Evolutionary conservation across 345 rosid species (phyloP).

Genomic region (Eucalyptus camaldulensis): DNA sequence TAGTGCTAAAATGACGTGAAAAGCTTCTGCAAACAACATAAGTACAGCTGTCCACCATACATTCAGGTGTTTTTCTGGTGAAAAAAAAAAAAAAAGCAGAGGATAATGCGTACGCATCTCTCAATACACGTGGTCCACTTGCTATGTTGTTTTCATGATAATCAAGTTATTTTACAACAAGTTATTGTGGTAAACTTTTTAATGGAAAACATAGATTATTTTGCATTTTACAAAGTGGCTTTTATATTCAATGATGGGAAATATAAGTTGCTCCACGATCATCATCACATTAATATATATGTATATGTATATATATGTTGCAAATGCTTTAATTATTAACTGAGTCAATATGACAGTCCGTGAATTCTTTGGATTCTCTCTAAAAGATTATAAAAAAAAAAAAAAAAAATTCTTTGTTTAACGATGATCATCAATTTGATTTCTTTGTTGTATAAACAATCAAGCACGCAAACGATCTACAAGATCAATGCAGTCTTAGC

Average conservation of each 20-base stretch:
- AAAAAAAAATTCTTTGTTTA: too few species aligned
- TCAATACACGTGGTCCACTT: neutral
- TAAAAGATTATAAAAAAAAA: too few species aligned
- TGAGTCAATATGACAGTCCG: neutral
- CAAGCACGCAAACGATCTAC: neutral
- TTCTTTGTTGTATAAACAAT: neutral
- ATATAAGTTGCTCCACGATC: neutral
- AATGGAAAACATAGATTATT: neutral
- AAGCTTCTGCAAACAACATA: neutral
- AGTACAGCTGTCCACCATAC: neutral
- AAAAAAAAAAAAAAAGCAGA: neutral
- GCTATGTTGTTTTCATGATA: neutral
- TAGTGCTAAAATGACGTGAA: neutral
- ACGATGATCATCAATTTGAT: too few species aligned
- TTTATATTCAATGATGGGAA: neutral
- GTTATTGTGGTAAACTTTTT: neutral
- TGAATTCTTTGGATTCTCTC: neutral
- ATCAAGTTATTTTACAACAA: too few species aligned
- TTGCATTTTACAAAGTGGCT: neutral
- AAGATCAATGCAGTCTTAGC: neutral
- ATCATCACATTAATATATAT: neutral
- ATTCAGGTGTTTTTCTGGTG: neutral
- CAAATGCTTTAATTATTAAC: neutral
- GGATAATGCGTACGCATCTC: neutral
- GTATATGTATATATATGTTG: neutral